phyloP scores from a whole-genome alignment of 2,329 filamentous ascomycete species.

The Beauveria australis region DNA sequence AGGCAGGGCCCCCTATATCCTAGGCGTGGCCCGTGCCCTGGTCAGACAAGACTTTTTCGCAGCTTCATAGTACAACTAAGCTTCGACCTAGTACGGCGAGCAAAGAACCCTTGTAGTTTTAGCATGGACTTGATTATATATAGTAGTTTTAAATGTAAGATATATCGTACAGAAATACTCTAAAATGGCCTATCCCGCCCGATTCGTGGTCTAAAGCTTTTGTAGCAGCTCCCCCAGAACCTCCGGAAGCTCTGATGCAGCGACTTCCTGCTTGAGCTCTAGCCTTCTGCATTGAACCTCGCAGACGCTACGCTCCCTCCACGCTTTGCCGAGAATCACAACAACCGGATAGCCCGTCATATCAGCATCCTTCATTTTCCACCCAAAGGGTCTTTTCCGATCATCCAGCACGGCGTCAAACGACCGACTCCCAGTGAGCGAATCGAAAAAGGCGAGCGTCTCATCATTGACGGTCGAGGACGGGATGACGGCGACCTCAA shows the following conservation, averaged over 20 bases:
- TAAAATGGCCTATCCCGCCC: background rate
- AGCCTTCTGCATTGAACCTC: slow-evolving; percentile 75
- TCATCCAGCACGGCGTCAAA: slow-evolving; percentile 71
- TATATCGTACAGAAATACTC: background rate
- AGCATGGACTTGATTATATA: background rate
- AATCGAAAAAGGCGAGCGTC: slow-evolving; percentile 55
- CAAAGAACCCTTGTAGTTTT: background rate
- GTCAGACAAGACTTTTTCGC: no score
- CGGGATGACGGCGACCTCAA: slow-evolving; percentile 62
- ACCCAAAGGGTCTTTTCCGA: slow-evolving; percentile 57
- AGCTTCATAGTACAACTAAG: no score
- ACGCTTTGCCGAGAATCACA: slow-evolving; percentile 67
- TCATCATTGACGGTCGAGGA: slow-evolving; percentile 37
- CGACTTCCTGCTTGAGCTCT: slow-evolving; percentile 51
- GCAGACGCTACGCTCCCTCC: slow-evolving; percentile 48
- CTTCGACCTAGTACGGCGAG: background rate
- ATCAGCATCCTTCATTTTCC: slow-evolving; percentile 89
- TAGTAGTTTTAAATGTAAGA: background rate
- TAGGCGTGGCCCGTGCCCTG: no score
- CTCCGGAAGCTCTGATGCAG: slow-evolving; percentile 38
- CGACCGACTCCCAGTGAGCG: slow-evolving; percentile 29
- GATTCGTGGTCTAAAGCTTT: slow-evolving; percentile 32
- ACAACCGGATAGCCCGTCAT: slow-evolving; percentile 80
- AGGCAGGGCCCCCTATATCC: no score
- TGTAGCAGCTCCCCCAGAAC: slow-evolving; percentile 32